Evolutionary conservation across 139 green algal species (phyloP).

Genomic region (Coelastrella sp.): DNA sequence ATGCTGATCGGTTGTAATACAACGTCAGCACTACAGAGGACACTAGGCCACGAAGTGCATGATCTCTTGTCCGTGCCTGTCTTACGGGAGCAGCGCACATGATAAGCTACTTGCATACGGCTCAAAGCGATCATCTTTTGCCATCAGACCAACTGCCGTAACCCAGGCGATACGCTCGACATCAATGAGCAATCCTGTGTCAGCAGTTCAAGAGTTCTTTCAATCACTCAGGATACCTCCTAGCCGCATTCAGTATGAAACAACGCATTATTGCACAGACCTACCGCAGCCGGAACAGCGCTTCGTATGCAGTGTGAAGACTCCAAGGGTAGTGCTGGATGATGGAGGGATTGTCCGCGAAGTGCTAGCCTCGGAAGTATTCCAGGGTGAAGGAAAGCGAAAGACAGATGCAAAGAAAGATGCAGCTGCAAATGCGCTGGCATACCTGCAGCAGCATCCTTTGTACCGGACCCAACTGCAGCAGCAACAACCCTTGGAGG

Average conservation of each 20-base stretch:
- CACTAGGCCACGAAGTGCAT: neutral
- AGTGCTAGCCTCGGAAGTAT: neutral
- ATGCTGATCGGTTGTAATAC: no score
- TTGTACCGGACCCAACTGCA: neutral
- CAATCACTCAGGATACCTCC: neutral
- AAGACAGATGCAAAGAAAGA: constrained; percentile 31
- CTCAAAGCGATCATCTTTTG: neutral
- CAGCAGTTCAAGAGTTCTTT: constrained; percentile 25
- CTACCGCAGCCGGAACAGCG: neutral
- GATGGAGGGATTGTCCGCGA: neutral
- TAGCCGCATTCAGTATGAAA: neutral
- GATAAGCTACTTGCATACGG: neutral
- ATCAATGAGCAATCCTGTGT: constrained; percentile 5
- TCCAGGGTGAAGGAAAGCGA: constrained; percentile 4
- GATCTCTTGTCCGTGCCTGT: neutral
- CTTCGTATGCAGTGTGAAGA: constrained; percentile 10
- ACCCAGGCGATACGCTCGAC: neutral
- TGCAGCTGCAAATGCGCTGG: neutral
- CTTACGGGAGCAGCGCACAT: neutral
- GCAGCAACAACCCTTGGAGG: neutral
- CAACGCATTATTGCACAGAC: neutral
- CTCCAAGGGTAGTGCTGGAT: neutral
- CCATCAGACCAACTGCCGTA: neutral
- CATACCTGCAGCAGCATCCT: constrained; percentile 26
- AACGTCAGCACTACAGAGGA: no score